A percentile compares a stretch with the other conserved stretches of the same genome.
Conservation (phyloP, 176 grass and related monocot genomes). For the Cymbopogon citratus region DNA sequence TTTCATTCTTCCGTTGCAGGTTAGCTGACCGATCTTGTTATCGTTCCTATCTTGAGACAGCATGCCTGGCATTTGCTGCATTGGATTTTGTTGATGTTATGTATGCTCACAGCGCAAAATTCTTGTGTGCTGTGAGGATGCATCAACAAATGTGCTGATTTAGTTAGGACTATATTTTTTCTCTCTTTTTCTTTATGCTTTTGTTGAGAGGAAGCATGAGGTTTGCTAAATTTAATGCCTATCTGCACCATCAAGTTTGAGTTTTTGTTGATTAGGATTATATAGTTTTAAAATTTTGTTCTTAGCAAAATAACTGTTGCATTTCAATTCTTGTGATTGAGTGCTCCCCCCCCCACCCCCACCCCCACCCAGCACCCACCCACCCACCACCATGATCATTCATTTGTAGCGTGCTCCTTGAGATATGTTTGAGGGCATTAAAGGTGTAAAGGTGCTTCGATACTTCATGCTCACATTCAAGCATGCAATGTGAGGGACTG, state of each 20-base stretch:
- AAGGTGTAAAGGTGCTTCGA: background rate
- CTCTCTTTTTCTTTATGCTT: background rate
- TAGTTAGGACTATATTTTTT: background rate
- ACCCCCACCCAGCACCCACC: background rate
- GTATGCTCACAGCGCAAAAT: slow-evolving; percentile 11
- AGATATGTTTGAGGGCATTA: background rate
- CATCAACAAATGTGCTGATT: background rate
- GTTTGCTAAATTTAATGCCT: slow-evolving; percentile 15
- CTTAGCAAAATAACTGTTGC: background rate
- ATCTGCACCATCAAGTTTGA: background rate
- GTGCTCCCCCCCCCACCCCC: background rate
- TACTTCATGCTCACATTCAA: background rate
- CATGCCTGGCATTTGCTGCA: background rate
- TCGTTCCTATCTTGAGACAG: background rate
- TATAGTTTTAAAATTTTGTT: background rate
- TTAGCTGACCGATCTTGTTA: slow-evolving; percentile 28
- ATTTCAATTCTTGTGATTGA: background rate
- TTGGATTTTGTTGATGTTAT: background rate
- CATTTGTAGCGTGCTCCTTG: background rate
- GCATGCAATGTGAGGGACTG: background rate
- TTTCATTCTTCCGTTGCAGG: slow-evolving; percentile 91
- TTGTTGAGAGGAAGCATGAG: background rate
- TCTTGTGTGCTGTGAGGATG: background rate
- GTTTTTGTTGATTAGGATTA: slow-evolving; percentile 4
- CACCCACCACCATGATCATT: background rate